Conservation (phyloP, 495 filamentous ascomycete species). For the Penicillium malachiteum region DNA sequence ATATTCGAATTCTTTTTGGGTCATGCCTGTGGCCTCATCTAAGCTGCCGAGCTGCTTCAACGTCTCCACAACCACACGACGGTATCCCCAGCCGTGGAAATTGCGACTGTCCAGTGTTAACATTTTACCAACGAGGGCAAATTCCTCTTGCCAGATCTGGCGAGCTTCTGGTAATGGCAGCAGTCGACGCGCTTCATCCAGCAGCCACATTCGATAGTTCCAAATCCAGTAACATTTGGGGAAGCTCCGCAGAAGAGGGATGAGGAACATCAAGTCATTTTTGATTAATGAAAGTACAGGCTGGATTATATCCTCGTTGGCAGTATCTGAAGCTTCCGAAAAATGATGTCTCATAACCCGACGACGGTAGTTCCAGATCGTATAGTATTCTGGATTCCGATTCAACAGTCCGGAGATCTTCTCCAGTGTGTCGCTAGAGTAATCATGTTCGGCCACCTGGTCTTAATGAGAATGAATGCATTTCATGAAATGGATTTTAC, state of each 20-base stretch:
- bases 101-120: slow-evolving; percentile 82
- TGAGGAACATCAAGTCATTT: slow-evolving; percentile 73
- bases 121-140: slow-evolving; percentile 81
- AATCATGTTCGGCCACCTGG: slow-evolving; percentile 57
- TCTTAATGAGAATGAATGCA: neutral
- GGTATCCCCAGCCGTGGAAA: slow-evolving; percentile 96
- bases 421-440: slow-evolving; percentile 63
- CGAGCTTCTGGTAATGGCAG: slow-evolving; percentile 55
- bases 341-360: slow-evolving; percentile 55
- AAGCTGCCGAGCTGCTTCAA: slow-evolving; percentile 59
- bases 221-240: slow-evolving; percentile 99
- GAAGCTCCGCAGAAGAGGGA: slow-evolving; percentile 77
- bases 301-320: slow-evolving; percentile 16
- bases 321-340: slow-evolving; percentile 20
- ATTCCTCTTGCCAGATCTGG: slow-evolving; percentile 77
- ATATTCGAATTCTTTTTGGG: slow-evolving; percentile 81
- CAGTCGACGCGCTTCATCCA: slow-evolving; percentile 65
- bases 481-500: neutral
- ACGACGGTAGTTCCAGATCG: slow-evolving; percentile 94
- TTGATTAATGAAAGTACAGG: slow-evolving; percentile 53
- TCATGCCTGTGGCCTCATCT: slow-evolving; percentile 54
- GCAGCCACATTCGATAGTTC: slow-evolving; percentile 91
- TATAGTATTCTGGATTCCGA: slow-evolving; percentile 96
- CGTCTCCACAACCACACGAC: slow-evolving; percentile 67
- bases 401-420: slow-evolving; percentile 78